phyloP scores from a whole-genome alignment of 1,284 basidiomycete species.

The Sphagnurus paluster region DNA sequence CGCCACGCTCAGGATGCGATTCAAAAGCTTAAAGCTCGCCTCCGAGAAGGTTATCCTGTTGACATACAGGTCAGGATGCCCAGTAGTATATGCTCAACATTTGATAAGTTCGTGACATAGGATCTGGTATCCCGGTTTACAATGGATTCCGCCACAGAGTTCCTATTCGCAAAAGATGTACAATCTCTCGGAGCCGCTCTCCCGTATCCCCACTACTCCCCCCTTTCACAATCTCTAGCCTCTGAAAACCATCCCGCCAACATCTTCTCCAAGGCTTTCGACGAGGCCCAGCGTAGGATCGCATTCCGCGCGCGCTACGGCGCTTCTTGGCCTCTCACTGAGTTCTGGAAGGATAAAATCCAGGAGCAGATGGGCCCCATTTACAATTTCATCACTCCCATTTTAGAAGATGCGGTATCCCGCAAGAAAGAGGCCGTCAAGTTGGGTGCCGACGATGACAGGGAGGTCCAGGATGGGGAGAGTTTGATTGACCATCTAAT shows the following conservation, averaged over 20 bases:
- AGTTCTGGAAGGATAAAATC: slow-evolving; percentile 41
- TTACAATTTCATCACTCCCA: slow-evolving; percentile 41
- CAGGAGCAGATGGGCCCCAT: slow-evolving; percentile 32
- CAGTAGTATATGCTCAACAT: background rate
- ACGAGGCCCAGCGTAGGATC: slow-evolving; percentile 33
- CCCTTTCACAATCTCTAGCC: slow-evolving; percentile 13
- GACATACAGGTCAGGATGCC: slow-evolving; percentile 50
- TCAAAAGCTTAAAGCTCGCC: slow-evolving; percentile 33
- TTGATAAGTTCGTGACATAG: slow-evolving; percentile 18
- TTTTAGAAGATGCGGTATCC: slow-evolving; percentile 36
- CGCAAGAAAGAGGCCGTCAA: slow-evolving; percentile 21
- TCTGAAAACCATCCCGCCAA: slow-evolving; percentile 31
- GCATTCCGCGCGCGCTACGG: slow-evolving; percentile 30
- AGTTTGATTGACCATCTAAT: slow-evolving; percentile 42
- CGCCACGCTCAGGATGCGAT: slow-evolving; percentile 39
- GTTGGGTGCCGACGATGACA: slow-evolving; percentile 11
- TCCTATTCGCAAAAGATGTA: slow-evolving; percentile 36
- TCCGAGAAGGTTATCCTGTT: slow-evolving; percentile 44
- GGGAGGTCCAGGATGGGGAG: slow-evolving; percentile 31
- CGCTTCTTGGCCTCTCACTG: slow-evolving; percentile 38
- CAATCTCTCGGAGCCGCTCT: slow-evolving; percentile 31
- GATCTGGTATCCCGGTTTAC: slow-evolving; percentile 44
- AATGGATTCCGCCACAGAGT: slow-evolving; percentile 43
- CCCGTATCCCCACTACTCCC: slow-evolving; percentile 32
- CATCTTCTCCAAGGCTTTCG: slow-evolving; percentile 40